Base-by-base conservation (phyloP, 2,329 filamentous ascomycete species). In the Fusarium sp. region DNA sequence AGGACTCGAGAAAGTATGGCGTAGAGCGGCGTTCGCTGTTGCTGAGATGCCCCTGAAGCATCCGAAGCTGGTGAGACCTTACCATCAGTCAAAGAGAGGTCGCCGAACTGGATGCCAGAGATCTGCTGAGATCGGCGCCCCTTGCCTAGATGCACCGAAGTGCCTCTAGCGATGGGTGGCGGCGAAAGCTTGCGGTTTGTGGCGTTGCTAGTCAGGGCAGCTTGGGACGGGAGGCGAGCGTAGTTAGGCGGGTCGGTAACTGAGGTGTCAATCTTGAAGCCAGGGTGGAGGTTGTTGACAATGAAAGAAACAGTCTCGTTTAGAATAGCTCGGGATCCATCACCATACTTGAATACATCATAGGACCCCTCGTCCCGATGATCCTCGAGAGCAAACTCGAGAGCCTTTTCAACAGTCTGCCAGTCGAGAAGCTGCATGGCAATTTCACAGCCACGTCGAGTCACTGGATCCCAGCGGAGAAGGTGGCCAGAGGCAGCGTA, bases 31-130 rank as follows among this genome's bases (percentile, higher is more conserved):
- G 76, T 76, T 22, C 68, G 68, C 39, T 74, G 75, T 20, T 68
- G 74, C 31, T 67, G 73, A 9, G 72, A 63, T 7, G 71, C 71
- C 20, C 71, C 75, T 8, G 75, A 76, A 40, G 72, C 76, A 36
- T 81, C 80, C 5, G 80, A 77, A 9, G 70, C 69, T 11, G 71
- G 44, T 10, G 68, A 72, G 33, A 68, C 69, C 22, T 74, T 60
- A 22, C 72, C 72, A 22, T 78, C 77, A 0, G 72, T 62, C 66
- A 81, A 50, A 72, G 87, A 81, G 20, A 91, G 80, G 68, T 93
- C 90, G n/a, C 91, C 91, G 73, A 94, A 94, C 63, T 89, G 88
- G 53, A 94, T 92, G 65, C 84, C 86, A 64, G 85, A 87, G 13
- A 92, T 81, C 26, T 89, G 86, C 39, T 79, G 79, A 48, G 85